Evolutionary conservation across 1,284 basidiomycete genomes (phyloP).

Genomic region (Serendipita sp.): DNA sequence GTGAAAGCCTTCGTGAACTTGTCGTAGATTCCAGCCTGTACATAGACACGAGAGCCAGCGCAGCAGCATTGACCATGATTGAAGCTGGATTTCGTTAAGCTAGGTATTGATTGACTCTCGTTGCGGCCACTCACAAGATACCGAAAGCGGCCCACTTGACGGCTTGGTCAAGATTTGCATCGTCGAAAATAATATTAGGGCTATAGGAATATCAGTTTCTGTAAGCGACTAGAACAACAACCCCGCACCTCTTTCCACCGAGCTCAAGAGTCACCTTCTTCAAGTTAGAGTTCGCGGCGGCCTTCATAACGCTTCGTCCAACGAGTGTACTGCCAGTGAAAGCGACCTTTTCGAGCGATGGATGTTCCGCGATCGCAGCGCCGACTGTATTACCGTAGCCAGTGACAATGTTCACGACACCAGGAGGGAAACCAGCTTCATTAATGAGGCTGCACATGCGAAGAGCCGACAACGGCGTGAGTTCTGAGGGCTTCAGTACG

Average conservation of each 20-base stretch:
- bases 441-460: conserved; percentile 23
- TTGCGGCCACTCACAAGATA: conserved; percentile 42
- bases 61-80: conserved; percentile 78
- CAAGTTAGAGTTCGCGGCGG: conserved; percentile 35
- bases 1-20: conserved; percentile 53
- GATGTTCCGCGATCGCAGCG: conserved; percentile 33
- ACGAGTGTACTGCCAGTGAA: conserved; percentile 40
- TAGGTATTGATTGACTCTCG: not conserved
- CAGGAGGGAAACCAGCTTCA: conserved; percentile 51
- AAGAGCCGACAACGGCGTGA: conserved; percentile 75
- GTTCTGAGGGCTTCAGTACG: conserved; percentile 80
- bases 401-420: conserved; percentile 56
- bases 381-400: conserved; percentile 59
- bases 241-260: conserved; percentile 26
- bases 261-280: conserved; percentile 27
- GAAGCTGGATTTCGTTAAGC: conserved; percentile 30
- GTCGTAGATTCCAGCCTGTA: conserved; percentile 74
- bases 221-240: not conserved
- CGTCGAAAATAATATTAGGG: conserved; percentile 27
- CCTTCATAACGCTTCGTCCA: conserved; percentile 37
- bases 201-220: not conserved
- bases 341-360: conserved; percentile 51
- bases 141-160: conserved; percentile 71
- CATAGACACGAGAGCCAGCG: conserved; percentile 75
- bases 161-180: conserved; percentile 52